Evolutionary conservation across 2,329 filamentous ascomycete genomes (phyloP), one percentile per base, ranked within the genome.

Genomic region (Botryotinia narcissicola): DNA sequence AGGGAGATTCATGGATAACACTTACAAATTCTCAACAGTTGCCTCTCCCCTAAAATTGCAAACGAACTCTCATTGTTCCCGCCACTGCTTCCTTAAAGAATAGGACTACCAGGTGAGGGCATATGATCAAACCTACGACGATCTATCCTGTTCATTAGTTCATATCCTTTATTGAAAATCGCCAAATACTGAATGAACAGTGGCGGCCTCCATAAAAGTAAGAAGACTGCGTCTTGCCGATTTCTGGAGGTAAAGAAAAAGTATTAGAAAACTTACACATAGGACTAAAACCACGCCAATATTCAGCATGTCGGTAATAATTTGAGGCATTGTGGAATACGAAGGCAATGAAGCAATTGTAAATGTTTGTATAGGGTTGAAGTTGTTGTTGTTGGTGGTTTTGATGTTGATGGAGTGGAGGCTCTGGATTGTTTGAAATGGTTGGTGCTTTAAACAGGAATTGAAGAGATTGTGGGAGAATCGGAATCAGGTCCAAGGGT

Each of bases 81-180:
- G 20, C 4, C 35, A 54, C 6, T 29, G 25, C 6, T 3, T 16
- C 40, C 40, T 7, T 6, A 3, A 63, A 12, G n/a, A n/a, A 42
- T 4, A 4, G 6, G 18, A 14, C 16, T 35, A 25, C 10, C 7
- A 48, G 14, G 8, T 1, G 44, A n/a, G 44, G 63, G 14, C 25
- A 20, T 3, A 22, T 2, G 0, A n/a, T 29, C 16, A 29, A 16
- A 29, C 10, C 18, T 12, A 67, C 12, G 4, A 4, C 10, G 22
- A 67, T 20, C 64, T 54, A 3, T 7, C 22, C 4, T 14, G 14
- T 20, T 5, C 20, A 2, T 67, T 22, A 67, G 25, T 22, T 40
- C 10, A 4, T 7, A 22, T 9, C 20, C 2, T 1, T n/a, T 22
- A 5, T 16, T n/a, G 7, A 1, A 54, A 29, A 12, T 3, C 0